phyloP scores from a whole-genome alignment of 208 protist genomes.

The Eutreptiella sp. region DNA sequence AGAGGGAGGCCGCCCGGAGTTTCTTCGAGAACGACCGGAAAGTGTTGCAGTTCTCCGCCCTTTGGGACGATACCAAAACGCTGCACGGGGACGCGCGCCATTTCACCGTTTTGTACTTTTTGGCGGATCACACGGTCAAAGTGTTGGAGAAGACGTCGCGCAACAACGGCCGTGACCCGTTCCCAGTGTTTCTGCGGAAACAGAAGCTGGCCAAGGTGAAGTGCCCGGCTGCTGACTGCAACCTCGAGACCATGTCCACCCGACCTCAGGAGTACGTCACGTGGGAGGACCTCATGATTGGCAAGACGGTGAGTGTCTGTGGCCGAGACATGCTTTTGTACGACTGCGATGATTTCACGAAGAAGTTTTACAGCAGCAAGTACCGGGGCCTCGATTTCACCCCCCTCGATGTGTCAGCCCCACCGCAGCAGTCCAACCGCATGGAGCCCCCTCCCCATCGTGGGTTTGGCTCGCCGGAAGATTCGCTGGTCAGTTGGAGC shows the following conservation, averaged over 20 bases:
- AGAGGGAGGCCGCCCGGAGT: constrained; percentile 57
- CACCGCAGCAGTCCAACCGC: constrained; percentile 8
- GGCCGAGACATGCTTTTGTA: constrained; percentile 73
- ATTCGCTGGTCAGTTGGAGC: constrained; percentile 45
- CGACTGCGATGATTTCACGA: constrained; percentile 85
- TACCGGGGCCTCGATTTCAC: constrained; percentile 50
- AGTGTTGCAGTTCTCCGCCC: constrained; percentile 86
- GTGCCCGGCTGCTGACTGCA: constrained; percentile 41
- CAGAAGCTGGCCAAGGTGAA: constrained; percentile 65
- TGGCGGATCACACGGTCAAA: constrained; percentile 85
- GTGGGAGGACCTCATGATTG: constrained; percentile 68
- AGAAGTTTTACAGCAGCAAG: constrained; percentile 59
- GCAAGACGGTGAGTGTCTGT: constrained; percentile 64
- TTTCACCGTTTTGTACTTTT: constrained; percentile 88
- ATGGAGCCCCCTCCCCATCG: constrained; percentile 38
- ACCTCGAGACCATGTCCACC: constrained; percentile 61
- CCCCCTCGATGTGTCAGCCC: constrained; percentile 42
- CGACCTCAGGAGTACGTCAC: constrained; percentile 46
- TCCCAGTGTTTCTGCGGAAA: constrained; percentile 78
- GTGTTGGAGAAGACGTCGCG: constrained; percentile 73
- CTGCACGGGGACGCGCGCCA: constrained; percentile 76
- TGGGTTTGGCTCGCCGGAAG: constrained; percentile 45
- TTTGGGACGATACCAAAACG: constrained; percentile 78
- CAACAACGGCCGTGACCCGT: constrained; percentile 88
- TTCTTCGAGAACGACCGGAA: constrained; percentile 88